Conservation (phyloP, 345 rosid species). For the Linum usitatissimum region DNA sequence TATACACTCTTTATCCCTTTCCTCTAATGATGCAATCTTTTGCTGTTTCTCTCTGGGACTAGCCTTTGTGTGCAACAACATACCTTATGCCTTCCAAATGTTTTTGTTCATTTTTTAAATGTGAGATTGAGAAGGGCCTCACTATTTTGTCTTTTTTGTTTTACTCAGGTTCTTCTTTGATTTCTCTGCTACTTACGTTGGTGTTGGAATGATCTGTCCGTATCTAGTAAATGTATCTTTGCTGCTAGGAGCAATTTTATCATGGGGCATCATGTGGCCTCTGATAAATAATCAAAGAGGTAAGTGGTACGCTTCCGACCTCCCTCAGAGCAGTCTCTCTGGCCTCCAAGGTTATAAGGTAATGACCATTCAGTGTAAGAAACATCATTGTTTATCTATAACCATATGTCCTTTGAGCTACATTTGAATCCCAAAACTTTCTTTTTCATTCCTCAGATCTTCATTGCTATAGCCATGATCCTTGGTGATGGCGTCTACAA, state of each 20-base stretch:
- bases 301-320: conserved; percentile 19
- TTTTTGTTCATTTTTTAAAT: neutral
- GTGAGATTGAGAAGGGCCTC: neutral
- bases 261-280: conserved; percentile 33
- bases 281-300: conserved; percentile 16
- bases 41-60: no score
- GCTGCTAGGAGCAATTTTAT: conserved; percentile 21
- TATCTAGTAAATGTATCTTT: conserved; percentile 21
- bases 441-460: conserved; percentile 12
- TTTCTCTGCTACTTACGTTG: conserved; percentile 26
- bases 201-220: conserved; percentile 29
- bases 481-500: conserved; percentile 27
- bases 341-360: conserved; percentile 28
- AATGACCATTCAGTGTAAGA: neutral
- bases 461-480: conserved; percentile 25
- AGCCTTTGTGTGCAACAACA: neutral
- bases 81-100: neutral
- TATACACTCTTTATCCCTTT: conserved; percentile 1
- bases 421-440: neutral
- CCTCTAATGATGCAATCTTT: neutral
- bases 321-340: conserved; percentile 3
- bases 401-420: neutral
- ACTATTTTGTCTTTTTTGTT: neutral
- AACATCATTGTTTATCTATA: neutral
- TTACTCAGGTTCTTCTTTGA: conserved; percentile 21